phyloP scores from a whole-genome alignment of 495 filamentous ascomycete species.

The Hypoxylon intermedium region DNA sequence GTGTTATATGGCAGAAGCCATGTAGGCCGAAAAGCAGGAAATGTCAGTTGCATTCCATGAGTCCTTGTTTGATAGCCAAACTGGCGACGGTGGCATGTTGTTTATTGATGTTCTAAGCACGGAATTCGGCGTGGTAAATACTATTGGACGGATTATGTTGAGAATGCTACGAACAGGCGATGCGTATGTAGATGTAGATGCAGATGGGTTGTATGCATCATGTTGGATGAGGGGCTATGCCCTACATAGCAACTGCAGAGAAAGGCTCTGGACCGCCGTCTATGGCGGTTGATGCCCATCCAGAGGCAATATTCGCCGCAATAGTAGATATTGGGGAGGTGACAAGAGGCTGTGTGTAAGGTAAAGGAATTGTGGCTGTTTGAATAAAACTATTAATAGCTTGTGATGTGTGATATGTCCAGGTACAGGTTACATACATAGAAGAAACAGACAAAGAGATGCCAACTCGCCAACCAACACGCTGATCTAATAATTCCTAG shows the following conservation, averaged over 20 bases:
- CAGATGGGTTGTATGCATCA: conserved; percentile 22
- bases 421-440: too few relatives aligned
- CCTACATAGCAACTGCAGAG: conserved; percentile 20
- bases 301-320: background rate
- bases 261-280: background rate
- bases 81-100: conserved; percentile 17
- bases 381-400: too few relatives aligned
- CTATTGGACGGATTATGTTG: background rate
- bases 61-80: background rate
- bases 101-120: background rate
- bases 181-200: background rate
- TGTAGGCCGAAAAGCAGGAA: conserved; percentile 14
- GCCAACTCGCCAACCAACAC: too few relatives aligned
- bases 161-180: background rate
- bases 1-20: conserved; percentile 10
- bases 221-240: conserved; percentile 16
- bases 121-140: background rate
- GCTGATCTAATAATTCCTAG: too few relatives aligned
- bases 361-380: too few relatives aligned
- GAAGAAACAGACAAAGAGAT: too few relatives aligned
- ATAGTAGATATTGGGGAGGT: background rate
- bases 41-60: background rate
- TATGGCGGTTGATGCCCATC: background rate
- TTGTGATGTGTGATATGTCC: too few relatives aligned
- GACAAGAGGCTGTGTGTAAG: background rate